Evolutionary conservation across 208 protist species (phyloP).

Genomic region (Angomonas deanei): DNA sequence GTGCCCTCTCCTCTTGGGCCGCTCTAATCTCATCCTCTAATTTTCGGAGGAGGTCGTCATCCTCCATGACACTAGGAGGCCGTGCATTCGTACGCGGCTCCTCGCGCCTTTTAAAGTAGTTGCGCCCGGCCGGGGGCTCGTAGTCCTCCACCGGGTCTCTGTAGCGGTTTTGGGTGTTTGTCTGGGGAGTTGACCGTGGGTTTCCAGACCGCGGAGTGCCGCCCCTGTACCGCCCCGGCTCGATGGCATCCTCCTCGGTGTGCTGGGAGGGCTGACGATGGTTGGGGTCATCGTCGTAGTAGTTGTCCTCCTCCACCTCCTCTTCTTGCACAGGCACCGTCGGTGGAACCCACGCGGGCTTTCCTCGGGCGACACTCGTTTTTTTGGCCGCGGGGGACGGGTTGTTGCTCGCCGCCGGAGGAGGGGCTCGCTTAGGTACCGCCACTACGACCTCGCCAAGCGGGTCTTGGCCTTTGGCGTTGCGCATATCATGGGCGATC

Average conservation of each 20-base stretch:
- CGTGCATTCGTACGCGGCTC: conserved; percentile 3
- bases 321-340: conserved; percentile 11
- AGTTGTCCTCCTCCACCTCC: not conserved
- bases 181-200: conserved; percentile 8
- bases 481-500: conserved; percentile 84
- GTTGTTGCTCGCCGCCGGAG: conserved; percentile 20
- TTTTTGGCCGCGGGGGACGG: not conserved
- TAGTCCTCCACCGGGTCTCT: conserved; percentile 15
- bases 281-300: not conserved
- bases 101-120: conserved; percentile 51
- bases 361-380: conserved; percentile 5
- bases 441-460: conserved; percentile 74
- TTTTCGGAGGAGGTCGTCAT: conserved; percentile 63
- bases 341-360: conserved; percentile 35
- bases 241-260: not conserved
- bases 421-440: conserved; percentile 70
- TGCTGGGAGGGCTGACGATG: not conserved
- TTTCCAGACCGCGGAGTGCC: not conserved
- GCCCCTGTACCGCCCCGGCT: not conserved
- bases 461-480: conserved; percentile 63
- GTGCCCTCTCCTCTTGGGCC: conserved; percentile 69
- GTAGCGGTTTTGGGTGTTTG: conserved; percentile 12
- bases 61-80: conserved; percentile 53
- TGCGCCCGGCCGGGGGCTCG: conserved; percentile 30
- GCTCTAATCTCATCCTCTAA: conserved; percentile 70